Evolutionary conservation across 2,329 filamentous ascomycete species (phyloP).

Genomic region (Pyricularia sp.): DNA sequence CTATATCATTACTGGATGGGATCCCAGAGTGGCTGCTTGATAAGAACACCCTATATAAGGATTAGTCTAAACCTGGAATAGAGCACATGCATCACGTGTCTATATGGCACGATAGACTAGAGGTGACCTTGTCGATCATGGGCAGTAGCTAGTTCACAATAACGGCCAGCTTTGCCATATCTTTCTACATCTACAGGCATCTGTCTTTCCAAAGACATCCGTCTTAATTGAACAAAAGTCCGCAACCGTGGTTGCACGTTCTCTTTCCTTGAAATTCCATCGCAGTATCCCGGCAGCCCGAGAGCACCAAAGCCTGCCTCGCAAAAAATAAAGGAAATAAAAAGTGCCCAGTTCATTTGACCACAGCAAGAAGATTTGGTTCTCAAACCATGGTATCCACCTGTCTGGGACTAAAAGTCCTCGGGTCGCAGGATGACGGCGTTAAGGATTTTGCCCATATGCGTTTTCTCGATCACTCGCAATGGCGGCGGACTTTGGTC

Average conservation of each 20-base stretch:
- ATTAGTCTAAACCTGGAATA: neutral
- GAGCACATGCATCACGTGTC: neutral
- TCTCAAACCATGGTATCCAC: neutral
- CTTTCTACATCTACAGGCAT: neutral
- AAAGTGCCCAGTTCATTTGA: neutral
- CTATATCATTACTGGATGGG: too few species aligned
- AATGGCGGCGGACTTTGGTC: conserved; percentile 25
- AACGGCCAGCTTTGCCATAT: neutral
- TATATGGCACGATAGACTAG: neutral
- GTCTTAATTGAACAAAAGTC: neutral
- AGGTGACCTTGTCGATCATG: neutral
- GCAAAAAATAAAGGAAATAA: neutral
- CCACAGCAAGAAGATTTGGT: neutral
- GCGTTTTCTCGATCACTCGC: conserved; percentile 29
- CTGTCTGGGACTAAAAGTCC: neutral
- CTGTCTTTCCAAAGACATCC: neutral
- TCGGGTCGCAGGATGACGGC: conserved; percentile 20
- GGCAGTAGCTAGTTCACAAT: neutral
- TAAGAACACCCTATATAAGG: too few species aligned
- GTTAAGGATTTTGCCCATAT: conserved; percentile 28
- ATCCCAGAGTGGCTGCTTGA: too few species aligned
- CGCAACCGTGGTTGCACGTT: neutral
- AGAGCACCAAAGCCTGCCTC: neutral
- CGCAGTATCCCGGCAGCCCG: neutral
- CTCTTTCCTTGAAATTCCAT: neutral